Base-by-base conservation (phyloP, 2,329 filamentous ascomycete species). In the Verticillium tricorpus region DNA sequence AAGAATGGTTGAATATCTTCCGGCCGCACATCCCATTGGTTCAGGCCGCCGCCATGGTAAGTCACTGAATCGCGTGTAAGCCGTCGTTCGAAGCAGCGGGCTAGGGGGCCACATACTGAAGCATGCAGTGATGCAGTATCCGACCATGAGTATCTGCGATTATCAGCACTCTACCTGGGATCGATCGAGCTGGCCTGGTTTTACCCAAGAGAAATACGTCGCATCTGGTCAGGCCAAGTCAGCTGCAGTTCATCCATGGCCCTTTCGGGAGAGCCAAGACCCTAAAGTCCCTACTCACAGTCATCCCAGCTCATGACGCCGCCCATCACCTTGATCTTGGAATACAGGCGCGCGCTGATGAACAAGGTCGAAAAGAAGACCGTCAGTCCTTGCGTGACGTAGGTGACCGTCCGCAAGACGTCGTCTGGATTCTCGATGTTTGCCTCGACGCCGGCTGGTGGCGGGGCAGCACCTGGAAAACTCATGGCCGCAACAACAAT, bases 31-130 rank as follows among this genome's bases (percentile, higher is more conserved):
- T 78, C 72, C 62, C 66, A 68, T 35, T 70, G 63, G 60, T 79
- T 72, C 17, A 72, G 61, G 2, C 77, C 77, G 39, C 74, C 76
- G 50, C 75, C 76, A 60, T 74, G 71, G 17, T 69, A 37, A 50
- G 65, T 64, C 60, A 67, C 72, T 68, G 40, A 19, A 2, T 15
- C 9, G 8, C 15, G 32, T 37, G 34, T 58, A 8, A 58, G 19
- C 12, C 28, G 28, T 12, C 25, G 9, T 25, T 17, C 22, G 45
- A 7, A 25, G 56, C 32, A 39, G 31, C 11, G 17, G 7, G 3
- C 7, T n/a, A 19, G n/a, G 11, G 3, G 39, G 11, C 1, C 1
- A 63, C 64, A 60, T 60, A 73, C 71, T 65, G 32, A 69, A 66
- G 17, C 67, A 62, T 8, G 64, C 64, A 11, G 62, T 66, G 32